Evolutionary conservation across 177 flowering plant genomes (phyloP), one percentile per base, ranked within the genome.

Genomic region (Vitis hybrid): DNA sequence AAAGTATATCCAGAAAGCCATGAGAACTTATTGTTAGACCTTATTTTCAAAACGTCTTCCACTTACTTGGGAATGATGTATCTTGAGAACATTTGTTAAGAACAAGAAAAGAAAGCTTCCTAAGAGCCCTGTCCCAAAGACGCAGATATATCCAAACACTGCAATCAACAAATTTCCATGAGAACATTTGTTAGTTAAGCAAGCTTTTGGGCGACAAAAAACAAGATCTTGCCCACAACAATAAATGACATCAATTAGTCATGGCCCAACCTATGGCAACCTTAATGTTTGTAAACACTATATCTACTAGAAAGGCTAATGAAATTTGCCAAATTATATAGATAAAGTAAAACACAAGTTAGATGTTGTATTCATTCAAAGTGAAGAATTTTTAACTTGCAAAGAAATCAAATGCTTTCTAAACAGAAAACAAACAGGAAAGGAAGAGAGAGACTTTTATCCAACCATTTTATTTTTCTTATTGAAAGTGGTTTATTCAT

Each of bases 311-410:
- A 80, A 96, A 96, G 10, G 97, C 92, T 67, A 85, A 14, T 11
- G 97, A 72, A 64, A 96, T 79, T 89, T 92, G 94, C 83, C 94
- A 81, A 84, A 94, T 96, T 77, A 88, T 79, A 54, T 83, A 94
- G 70, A 92, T 65, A 77, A 96, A 85, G 71, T 83, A 96, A 76
- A 96, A 94, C 57, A 88, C 91, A 71, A 91, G 84, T 68, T 96
- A 98, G 79, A 96, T 81, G 84, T 88, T 80, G 77, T 88, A 90
- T 72, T 81, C 86, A 75, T 92, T 96, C 75, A 84, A 71, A 6
- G 80, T 85, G 86, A 96, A 92, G 81, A 90, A 87, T 51, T 87
- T 85, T 66, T 91, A 69, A 50, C 98, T 94, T 96, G 92, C 72
- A 85, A 63, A 8, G 22, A 22, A 79, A 49, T 55, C 19, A 69